A percentile compares a stretch with the other conserved stretches of the same genome.
Evolutionary conservation across 257 asterid genomes (phyloP).

Genomic region (Salvia miltiorrhiza): DNA sequence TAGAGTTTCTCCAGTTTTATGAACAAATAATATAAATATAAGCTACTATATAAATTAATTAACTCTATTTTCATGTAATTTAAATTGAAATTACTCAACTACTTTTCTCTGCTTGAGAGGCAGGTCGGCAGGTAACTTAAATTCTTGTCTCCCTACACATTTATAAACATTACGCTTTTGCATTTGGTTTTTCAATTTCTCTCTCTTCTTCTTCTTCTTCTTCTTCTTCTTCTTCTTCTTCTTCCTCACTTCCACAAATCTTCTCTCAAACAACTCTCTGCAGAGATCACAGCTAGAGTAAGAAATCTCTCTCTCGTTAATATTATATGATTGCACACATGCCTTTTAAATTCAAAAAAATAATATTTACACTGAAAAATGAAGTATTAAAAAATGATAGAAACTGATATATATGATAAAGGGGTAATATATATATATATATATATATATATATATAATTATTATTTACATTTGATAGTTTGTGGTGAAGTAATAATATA

Average conservation of each 20-base stretch:
- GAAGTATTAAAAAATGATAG: no score
- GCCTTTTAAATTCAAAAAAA: not conserved
- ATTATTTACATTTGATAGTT: not conserved
- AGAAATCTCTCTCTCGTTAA: not conserved
- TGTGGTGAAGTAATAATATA: not conserved
- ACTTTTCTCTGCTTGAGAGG: not conserved
- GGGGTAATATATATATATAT: no score
- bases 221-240: no score
- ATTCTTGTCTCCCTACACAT: not conserved
- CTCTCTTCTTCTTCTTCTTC: no score
- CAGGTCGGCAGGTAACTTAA: not conserved
- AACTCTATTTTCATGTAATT: not conserved
- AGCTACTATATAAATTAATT: not conserved
- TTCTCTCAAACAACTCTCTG: not conserved
- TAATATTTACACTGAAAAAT: not conserved
- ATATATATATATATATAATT: no score
- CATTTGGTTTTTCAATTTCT: not conserved
- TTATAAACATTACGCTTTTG: not conserved
- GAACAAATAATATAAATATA: no score
- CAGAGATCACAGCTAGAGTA: not conserved
- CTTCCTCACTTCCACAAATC: not conserved
- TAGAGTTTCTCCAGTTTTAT: not conserved
- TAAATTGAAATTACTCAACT: not conserved
- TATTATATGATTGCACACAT: not conserved
- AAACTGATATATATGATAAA: no score